A percentile compares a stretch with the other conserved stretches of the same genome.
Evolutionary conservation across 495 filamentous ascomycete genomes (phyloP).

Genomic region (Trichocladium uniseriatum): DNA sequence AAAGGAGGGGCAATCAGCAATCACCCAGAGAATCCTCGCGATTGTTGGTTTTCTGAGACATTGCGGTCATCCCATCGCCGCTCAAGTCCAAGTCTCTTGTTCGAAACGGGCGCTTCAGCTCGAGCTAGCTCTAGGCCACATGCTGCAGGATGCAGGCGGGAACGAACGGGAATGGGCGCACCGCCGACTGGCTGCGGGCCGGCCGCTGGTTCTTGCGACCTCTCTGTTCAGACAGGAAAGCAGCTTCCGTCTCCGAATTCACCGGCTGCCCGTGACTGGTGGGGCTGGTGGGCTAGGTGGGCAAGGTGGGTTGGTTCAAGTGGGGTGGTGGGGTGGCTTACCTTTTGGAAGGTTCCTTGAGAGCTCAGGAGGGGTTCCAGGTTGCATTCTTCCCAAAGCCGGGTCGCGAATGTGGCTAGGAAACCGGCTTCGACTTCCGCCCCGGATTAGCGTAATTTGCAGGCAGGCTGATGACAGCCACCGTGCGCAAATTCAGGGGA

Average conservation of each 20-base stretch:
- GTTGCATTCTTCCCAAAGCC: slow-evolving; percentile 4
- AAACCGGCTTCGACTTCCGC: slow-evolving; percentile 18
- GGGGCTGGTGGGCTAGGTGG: neutral
- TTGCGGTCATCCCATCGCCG: too few species aligned
- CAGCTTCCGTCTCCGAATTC: slow-evolving; percentile 9
- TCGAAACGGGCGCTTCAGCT: too few species aligned
- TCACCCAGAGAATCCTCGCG: neutral
- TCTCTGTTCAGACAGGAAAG: slow-evolving; percentile 3
- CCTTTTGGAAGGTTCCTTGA: slow-evolving; percentile 14
- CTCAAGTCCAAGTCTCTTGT: too few species aligned
- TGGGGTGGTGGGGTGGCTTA: slow-evolving; percentile 7
- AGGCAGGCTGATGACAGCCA: slow-evolving; percentile 7
- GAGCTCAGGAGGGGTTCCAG: slow-evolving; percentile 15
- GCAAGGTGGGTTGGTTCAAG: neutral
- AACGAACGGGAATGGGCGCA: neutral
- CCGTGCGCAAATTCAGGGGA: slow-evolving; percentile 19
- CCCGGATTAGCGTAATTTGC: slow-evolving; percentile 24
- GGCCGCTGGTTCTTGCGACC: slow-evolving; percentile 3
- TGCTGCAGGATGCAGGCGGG: slow-evolving; percentile 3
- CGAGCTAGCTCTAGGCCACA: too few species aligned
- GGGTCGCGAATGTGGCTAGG: slow-evolving; percentile 17
- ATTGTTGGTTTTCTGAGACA: neutral
- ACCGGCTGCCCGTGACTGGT: slow-evolving; percentile 3
- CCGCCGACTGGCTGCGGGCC: slow-evolving; percentile 2
- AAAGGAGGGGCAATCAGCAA: slow-evolving; percentile 14